Base-by-base conservation (phyloP, 768 basidiomycete species). In the Collybiopsis confluens region DNA sequence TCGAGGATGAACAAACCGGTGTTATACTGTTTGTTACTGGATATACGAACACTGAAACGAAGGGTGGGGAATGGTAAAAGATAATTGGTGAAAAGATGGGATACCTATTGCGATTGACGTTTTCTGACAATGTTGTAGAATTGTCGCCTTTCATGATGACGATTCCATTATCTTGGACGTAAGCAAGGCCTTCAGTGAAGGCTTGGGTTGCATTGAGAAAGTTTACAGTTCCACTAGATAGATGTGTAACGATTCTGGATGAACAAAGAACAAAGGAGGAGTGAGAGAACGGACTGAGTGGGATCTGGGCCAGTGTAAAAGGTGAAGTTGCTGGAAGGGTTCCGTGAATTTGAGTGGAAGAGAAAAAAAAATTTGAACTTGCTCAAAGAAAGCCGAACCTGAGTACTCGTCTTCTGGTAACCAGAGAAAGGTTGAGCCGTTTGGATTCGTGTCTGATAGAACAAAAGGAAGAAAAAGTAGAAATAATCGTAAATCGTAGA, bases 1-100 rank as follows among this genome's bases (percentile, higher is more conserved):
- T 96, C 92, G 23, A 95, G 74, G 55, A 96, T 79, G 64, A 94
- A 92, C 20, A 96, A 73, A 27, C 92, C 92, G 9, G 85, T 82
- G 55, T 82, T 87, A 64, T 89, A 90, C 43, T 71, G 63, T 6
- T 75, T 73, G 36, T 76, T 63, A 58, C 84, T 86, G 43, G 81
- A 82, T 65, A 96, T 84, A 42, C 92, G 85, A 54, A 96, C 86
- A 59, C 92, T 89, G 2, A 27, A 54, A 3, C 5, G n/a, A n/a
- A n/a, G n/a, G n/a, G n/a, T n/a, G n/a, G n/a, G n/a, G n/a, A n/a
- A n/a, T n/a, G 40, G 42, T n/a, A 51, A 16, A 15, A 41, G 28
- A n/a, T 23, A 42, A 27, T 42, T 21, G 24, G 50, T 36, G 41
- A 38, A 30, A 42, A 9, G 42, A 46, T 2, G 33, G 46, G 16